phyloP scores from a whole-genome alignment of 1,139 yeast species.

The Pichia sp. region DNA sequence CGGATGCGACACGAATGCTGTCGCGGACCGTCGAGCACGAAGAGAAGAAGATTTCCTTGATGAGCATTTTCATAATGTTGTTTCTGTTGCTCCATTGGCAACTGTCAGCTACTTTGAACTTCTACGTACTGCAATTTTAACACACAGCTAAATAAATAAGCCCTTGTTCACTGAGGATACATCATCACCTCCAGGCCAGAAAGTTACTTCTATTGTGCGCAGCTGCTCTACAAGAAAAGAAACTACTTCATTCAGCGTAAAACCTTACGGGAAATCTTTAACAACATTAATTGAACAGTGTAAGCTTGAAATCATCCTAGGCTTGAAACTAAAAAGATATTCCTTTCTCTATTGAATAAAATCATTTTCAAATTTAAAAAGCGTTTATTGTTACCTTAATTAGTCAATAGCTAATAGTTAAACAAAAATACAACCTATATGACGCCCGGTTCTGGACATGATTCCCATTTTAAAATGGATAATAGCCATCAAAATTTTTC shows the following conservation, averaged over 20 bases:
- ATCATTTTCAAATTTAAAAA: neutral
- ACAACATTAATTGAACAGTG: neutral
- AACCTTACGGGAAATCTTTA: neutral
- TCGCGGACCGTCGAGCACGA: neutral
- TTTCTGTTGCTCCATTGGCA: no score
- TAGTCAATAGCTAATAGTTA: neutral
- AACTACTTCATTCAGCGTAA: neutral
- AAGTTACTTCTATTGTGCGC: neutral
- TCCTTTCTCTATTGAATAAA: neutral
- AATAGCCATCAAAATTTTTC: neutral
- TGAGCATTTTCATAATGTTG: neutral
- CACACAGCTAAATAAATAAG: neutral
- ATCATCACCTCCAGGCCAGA: neutral
- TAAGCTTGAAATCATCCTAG: neutral
- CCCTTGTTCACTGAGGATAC: neutral
- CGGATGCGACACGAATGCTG: neutral
- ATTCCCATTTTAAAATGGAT: slow-evolving; percentile 4
- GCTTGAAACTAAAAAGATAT: neutral
- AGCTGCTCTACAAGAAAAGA: neutral
- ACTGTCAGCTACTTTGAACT: neutral
- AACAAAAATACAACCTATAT: neutral
- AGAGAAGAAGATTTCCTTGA: neutral
- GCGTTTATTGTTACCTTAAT: neutral
- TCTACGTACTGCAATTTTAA: neutral
- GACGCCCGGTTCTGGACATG: neutral